A percentile compares a stretch with the other conserved stretches of the same genome.
Evolutionary conservation across 2,329 filamentous ascomycete genomes (phyloP).

Genomic region (Clarireedia paspali): DNA sequence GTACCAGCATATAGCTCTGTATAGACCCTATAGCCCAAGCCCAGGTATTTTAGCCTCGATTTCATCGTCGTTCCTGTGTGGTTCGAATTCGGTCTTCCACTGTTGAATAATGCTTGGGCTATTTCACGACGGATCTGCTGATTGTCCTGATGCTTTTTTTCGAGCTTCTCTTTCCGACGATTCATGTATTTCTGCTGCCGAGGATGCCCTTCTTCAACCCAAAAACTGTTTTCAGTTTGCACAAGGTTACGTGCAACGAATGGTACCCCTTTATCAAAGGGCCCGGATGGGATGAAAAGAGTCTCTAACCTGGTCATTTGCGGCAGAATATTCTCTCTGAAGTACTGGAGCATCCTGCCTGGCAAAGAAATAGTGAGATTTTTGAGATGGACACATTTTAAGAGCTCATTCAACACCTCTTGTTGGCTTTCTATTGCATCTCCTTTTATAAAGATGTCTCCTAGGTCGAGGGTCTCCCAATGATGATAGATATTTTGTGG

Average conservation of each 20-base stretch:
- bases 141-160: background rate
- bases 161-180: background rate
- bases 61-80: background rate
- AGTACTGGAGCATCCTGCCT: background rate
- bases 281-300: background rate
- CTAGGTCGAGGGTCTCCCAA: background rate
- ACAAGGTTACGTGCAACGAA: background rate
- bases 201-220: background rate
- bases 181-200: background rate
- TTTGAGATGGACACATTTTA: background rate
- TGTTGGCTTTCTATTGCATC: background rate
- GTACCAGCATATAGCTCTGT: background rate
- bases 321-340: background rate
- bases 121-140: background rate
- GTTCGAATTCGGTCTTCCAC: background rate
- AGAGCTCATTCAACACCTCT: background rate
- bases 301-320: background rate
- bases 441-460: background rate
- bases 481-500: background rate
- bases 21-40: background rate
- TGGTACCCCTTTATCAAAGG: background rate
- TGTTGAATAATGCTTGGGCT: background rate
- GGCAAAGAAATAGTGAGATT: background rate
- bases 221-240: background rate
- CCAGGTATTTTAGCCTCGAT: background rate